Evolutionary conservation across 495 filamentous ascomycete species (phyloP), one percentile per base, ranked within the genome.

Genomic region (Penicillium paradoxum): DNA sequence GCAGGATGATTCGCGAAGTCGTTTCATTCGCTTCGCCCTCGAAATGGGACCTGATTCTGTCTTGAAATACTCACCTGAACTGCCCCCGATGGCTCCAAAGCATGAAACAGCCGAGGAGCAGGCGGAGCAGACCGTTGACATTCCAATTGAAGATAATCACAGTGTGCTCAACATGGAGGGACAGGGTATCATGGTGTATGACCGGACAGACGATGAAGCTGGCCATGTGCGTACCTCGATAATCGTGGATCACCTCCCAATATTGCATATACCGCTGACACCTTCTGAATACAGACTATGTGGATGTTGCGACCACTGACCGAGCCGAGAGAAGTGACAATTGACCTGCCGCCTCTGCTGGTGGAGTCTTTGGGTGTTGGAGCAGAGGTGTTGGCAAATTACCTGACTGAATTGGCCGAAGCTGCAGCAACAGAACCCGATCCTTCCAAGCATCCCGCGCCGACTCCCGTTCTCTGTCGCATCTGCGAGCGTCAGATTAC

Each of bases 251-350:
- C 49, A 25, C 19, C 44, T 25, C 13, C 22, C 41, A 55, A 40
- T 38, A 40, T 40, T 15, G 22, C 39, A 22, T 37, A 21, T 15
- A 42, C 45, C 24, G 39, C 61, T 74, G 17, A 74, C 54, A 17
- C 17, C 55, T 36, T 21, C 15, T 32, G 27, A 39, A 49, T 51
- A 34, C 60, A 97, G 91, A 95, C 91, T 33, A 98, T 98, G 93
- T 98, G 93, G 93, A 97, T 97, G 90, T 81, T 98, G 49, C 87
- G 91, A 59, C 95, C 90, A n/a, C 91, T 90, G 68, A 83, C 90
- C 29, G 78, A 90, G 38, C 89, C 88, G 7, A 82, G 87, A 59
- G 90, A 96, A 74, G 86, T 97, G 46, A 95, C 91, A 43, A 96
- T 98, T 59, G 93, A 97, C 65, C 81, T 98, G 18, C 92, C 93